Evolutionary conservation across 805 yeast genomes (phyloP).

Genomic region (Metschnikowia vanudenii): DNA sequence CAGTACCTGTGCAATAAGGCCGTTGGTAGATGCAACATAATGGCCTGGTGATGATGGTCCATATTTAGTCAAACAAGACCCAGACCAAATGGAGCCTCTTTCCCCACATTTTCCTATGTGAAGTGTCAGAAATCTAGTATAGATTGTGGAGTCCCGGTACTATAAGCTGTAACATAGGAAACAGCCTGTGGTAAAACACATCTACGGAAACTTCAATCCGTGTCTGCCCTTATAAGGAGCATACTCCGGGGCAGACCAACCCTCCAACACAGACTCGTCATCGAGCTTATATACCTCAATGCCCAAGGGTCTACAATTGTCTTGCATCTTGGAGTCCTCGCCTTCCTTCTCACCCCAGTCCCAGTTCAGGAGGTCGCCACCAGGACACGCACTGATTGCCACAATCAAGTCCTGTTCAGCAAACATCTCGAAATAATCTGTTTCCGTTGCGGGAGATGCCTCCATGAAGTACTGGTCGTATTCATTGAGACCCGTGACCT

Average conservation of each 20-base stretch:
- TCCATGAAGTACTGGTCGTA: constrained; percentile 70
- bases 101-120: too few relatives aligned
- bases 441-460: constrained; percentile 59
- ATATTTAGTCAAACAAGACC: too few relatives aligned
- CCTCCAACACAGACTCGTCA: constrained; percentile 43
- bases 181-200: too few relatives aligned
- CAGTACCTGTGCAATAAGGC: too few relatives aligned
- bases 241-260: constrained; percentile 52
- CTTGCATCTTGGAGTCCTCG: constrained; percentile 51
- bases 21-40: too few relatives aligned
- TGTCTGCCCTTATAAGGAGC: constrained; percentile 57
- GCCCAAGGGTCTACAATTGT: constrained; percentile 61
- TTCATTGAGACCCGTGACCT: constrained; percentile 64
- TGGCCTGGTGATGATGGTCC: too few relatives aligned
- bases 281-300: constrained; percentile 58
- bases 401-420: constrained; percentile 64
- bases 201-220: constrained; percentile 39
- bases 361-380: constrained; percentile 67
- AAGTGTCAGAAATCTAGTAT: too few relatives aligned
- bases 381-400: constrained; percentile 68
- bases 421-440: constrained; percentile 63
- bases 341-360: constrained; percentile 64
- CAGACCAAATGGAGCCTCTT: too few relatives aligned
- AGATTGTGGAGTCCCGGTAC: too few relatives aligned
- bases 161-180: too few relatives aligned